phyloP scores from a whole-genome alignment of 129 eudicot species.

The Flaveria brownii region DNA sequence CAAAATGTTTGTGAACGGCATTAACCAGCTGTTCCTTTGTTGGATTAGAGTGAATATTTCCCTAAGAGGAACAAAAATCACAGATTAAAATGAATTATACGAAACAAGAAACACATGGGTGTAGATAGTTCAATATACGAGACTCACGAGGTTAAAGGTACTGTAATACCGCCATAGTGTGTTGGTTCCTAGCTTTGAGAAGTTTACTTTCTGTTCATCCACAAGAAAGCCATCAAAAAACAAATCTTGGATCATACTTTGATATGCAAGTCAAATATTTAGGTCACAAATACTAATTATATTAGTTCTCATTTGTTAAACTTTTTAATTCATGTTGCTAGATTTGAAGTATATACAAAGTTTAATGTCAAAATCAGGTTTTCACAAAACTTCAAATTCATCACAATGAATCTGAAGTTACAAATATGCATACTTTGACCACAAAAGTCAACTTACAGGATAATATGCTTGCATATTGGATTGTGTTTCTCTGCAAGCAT shows the following conservation, averaged over 20 bases:
- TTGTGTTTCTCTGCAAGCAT: conserved; percentile 38
- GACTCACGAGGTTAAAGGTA: conserved; percentile 71
- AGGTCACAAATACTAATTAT: background rate
- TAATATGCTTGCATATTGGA: conserved; percentile 43
- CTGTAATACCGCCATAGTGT: conserved; percentile 87
- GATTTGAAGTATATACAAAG: background rate
- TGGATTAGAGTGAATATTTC: conserved; percentile 52
- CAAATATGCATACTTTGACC: conserved; percentile 21
- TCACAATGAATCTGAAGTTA: background rate
- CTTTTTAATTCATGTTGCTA: background rate
- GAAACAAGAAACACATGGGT: background rate
- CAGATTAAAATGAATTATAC: background rate
- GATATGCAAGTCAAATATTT: conserved; percentile 1
- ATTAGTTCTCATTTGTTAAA: background rate
- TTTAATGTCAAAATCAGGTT: background rate
- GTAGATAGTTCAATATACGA: background rate
- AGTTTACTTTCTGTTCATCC: conserved; percentile 63
- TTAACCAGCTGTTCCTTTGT: conserved; percentile 76
- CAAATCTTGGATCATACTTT: background rate
- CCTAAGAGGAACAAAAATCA: conserved; percentile 38
- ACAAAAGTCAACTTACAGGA: conserved; percentile 54
- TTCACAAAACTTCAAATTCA: background rate
- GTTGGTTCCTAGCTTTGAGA: conserved; percentile 77
- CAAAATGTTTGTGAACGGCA: conserved; percentile 79
- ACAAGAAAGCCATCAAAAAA: background rate